Conservation (phyloP, 2,329 filamentous ascomycete genomes). For the Epicoccum nigrum region DNA sequence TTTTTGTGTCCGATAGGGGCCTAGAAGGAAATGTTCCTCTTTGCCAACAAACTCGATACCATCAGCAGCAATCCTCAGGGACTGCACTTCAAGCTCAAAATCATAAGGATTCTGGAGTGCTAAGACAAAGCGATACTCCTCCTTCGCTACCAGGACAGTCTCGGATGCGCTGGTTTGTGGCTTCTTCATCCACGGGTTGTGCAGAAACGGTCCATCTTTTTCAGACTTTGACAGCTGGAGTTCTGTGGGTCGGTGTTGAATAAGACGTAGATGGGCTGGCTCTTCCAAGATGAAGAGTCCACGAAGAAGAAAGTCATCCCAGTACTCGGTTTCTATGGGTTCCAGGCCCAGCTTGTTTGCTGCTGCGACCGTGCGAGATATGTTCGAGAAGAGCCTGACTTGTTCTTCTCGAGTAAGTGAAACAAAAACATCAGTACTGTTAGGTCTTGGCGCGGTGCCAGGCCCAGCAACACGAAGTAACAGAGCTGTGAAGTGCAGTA, state of each 20-base stretch:
- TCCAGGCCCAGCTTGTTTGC: conserved; percentile 75
- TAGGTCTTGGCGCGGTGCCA: conserved; percentile 72
- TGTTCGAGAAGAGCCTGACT: conserved; percentile 79
- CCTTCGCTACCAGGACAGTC: conserved; percentile 76
- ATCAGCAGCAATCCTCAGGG: conserved; percentile 74
- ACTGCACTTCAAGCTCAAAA: conserved; percentile 88
- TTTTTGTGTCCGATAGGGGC: conserved; percentile 82
- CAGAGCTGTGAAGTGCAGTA: conserved; percentile 85
- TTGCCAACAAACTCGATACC: conserved; percentile 74
- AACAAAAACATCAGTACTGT: conserved; percentile 71
- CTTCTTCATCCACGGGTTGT: conserved; percentile 86
- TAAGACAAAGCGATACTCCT: conserved; percentile 77
- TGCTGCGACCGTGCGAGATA: conserved; percentile 81
- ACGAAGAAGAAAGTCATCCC: conserved; percentile 95
- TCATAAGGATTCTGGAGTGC: conserved; percentile 94
- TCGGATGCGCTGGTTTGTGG: conserved; percentile 63
- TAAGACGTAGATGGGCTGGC: conserved; percentile 34
- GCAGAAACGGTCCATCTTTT: conserved; percentile 81
- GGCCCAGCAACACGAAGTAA: conserved; percentile 82
- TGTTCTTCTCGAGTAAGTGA: conserved; percentile 83
- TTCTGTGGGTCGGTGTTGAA: conserved; percentile 43
- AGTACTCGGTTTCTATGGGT: conserved; percentile 81
- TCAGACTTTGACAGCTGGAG: conserved; percentile 40
- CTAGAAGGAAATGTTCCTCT: conserved; percentile 70
- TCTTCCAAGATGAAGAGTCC: conserved; percentile 68